Evolutionary conservation across 169 alveolate genomes (phyloP).

Genomic region (Pseudocohnilembus persalinus): DNA sequence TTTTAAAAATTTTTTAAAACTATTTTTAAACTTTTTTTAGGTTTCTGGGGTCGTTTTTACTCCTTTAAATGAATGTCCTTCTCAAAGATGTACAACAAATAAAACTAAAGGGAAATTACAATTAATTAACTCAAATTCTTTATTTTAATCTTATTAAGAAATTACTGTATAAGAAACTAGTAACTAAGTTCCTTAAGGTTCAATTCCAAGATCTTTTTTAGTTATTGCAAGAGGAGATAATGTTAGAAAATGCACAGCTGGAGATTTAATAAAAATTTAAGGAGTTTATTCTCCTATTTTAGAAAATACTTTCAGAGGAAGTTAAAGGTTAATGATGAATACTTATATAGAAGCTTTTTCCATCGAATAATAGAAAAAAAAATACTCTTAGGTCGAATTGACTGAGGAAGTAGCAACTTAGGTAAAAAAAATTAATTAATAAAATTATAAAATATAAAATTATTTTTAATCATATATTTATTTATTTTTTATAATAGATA

Average conservation of each 20-base stretch:
- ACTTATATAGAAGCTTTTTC: constrained; percentile 84
- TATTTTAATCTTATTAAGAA: constrained; percentile 86
- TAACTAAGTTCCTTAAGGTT: constrained; percentile 94
- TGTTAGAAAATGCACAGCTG: constrained; percentile 85
- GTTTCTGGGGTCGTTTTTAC: constrained; percentile 56
- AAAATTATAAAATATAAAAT: constrained; percentile 39
- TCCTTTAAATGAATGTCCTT: constrained; percentile 93
- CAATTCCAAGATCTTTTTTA: constrained; percentile 92
- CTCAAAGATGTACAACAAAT: constrained; percentile 85
- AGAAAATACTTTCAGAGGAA: constrained; percentile 23
- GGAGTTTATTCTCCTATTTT: constrained; percentile 38
- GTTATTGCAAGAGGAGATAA: constrained; percentile 88
- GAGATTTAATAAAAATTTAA: constrained; percentile 84
- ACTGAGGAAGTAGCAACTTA: constrained; percentile 47
- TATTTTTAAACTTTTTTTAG: no score
- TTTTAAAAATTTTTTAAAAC: no score
- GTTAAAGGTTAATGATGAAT: constrained; percentile 56
- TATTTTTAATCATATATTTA: constrained; percentile 50
- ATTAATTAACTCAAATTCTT: constrained; percentile 64
- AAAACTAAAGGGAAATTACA: constrained; percentile 81
- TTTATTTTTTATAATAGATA: constrained; percentile 37
- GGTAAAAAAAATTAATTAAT: constrained; percentile 7
- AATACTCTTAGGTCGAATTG: constrained; percentile 64
- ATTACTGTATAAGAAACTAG: constrained; percentile 94
- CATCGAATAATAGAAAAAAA: constrained; percentile 84